Conservation (phyloP, 768 basidiomycete genomes). For the Strobilomyces echinocephalus region DNA sequence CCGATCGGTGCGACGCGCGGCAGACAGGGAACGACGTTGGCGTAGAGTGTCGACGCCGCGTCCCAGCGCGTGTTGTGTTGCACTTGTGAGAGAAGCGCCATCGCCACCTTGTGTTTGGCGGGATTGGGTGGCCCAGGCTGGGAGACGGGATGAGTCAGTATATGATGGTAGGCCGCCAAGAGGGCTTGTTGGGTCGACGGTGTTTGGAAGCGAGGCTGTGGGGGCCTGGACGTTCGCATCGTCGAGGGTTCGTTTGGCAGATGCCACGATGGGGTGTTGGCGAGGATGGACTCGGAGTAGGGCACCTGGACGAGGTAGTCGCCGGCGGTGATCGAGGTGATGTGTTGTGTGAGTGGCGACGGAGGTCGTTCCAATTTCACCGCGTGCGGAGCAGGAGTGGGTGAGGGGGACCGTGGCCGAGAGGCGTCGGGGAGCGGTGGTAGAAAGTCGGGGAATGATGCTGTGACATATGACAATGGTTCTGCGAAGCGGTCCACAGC, state of each 20-base stretch:
- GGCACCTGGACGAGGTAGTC: slow-evolving; percentile 71
- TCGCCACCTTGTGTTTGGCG: slow-evolving; percentile 69
- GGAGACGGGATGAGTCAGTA: slow-evolving; percentile 65
- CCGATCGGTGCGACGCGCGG: slow-evolving; percentile 61
- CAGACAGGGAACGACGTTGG: slow-evolving; percentile 50
- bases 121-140: slow-evolving; percentile 49
- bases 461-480: slow-evolving; percentile 30
- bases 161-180: slow-evolving; percentile 68
- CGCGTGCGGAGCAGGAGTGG: slow-evolving; percentile 33
- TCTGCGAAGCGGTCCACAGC: slow-evolving; percentile 23
- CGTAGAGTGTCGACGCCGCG: slow-evolving; percentile 60
- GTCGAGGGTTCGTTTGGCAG: slow-evolving; percentile 44
- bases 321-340: slow-evolving; percentile 43
- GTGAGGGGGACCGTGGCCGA: slow-evolving; percentile 29
- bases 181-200: slow-evolving; percentile 63
- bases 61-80: slow-evolving; percentile 64
- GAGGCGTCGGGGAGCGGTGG: slow-evolving; percentile 33
- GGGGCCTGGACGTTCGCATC: slow-evolving; percentile 16
- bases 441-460: slow-evolving; percentile 28
- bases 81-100: slow-evolving; percentile 58
- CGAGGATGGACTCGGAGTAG: slow-evolving; percentile 68
- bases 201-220: slow-evolving; percentile 35
- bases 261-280: slow-evolving; percentile 64
- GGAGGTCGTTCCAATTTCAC: slow-evolving; percentile 30
- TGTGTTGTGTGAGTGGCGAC: slow-evolving; percentile 43